Conservation (phyloP, 768 basidiomycete species). For the Botryobasidium botryosum region DNA sequence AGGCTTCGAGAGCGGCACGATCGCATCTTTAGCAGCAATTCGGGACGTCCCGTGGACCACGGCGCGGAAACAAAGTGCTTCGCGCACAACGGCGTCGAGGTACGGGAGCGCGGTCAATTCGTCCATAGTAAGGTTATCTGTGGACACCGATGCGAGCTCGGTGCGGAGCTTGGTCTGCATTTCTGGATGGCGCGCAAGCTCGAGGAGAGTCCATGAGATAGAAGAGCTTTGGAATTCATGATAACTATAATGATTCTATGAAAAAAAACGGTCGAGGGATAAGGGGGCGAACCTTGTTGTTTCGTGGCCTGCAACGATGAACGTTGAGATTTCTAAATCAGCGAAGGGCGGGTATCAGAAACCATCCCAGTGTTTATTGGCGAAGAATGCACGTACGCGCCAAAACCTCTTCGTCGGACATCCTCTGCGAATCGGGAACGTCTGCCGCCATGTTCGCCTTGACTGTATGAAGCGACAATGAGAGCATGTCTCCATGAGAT, state of each 20-base stretch:
- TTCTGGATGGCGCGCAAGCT: slow-evolving; percentile 49
- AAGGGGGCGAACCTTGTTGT: slow-evolving; percentile 63
- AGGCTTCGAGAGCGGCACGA: too few relatives aligned
- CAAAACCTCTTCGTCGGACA: slow-evolving; percentile 77
- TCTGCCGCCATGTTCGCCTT: slow-evolving; percentile 67
- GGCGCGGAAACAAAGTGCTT: slow-evolving; percentile 59
- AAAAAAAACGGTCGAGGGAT: too few relatives aligned
- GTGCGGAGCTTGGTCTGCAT: slow-evolving; percentile 53
- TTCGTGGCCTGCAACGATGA: slow-evolving; percentile 83
- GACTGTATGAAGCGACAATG: slow-evolving; percentile 31
- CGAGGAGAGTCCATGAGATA: slow-evolving; percentile 70
- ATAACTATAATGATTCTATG: too few relatives aligned
- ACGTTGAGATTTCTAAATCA: slow-evolving; percentile 77
- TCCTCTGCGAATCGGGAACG: slow-evolving; percentile 45
- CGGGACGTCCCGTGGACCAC: slow-evolving; percentile 69
- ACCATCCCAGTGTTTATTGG: too few relatives aligned
- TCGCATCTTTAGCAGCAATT: too few relatives aligned
- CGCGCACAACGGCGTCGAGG: slow-evolving; percentile 60
- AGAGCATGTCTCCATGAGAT: neutral
- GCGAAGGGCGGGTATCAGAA: too few relatives aligned
- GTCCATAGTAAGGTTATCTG: too few relatives aligned
- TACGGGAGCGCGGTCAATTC: too few relatives aligned
- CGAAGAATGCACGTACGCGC: too few relatives aligned
- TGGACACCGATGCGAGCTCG: slow-evolving; percentile 33
- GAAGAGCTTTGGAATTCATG: too few relatives aligned